These are phyloP conservation scores for Puccinia polysora DNA, from an alignment of 1,284 basidiomycete genomes.

Conservation along the genomic window DNA sequence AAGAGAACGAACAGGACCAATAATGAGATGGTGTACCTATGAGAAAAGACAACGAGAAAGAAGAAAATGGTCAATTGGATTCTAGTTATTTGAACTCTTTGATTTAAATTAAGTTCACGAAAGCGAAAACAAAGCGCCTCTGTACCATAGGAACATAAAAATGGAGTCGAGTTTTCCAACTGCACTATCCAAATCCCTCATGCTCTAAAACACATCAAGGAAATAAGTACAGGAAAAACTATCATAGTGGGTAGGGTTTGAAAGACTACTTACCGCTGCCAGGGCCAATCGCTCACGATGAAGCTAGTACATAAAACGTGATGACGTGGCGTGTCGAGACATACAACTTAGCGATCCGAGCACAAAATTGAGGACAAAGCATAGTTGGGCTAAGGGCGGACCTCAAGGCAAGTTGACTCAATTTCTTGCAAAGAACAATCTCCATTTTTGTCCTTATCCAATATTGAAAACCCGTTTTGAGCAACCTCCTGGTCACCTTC, in stretches of 20 bases:
- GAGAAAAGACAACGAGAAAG: neutral
- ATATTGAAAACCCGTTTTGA: constrained; percentile 63
- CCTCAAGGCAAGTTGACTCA: constrained; percentile 66
- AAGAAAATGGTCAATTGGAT: neutral
- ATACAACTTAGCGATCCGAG: too few relatives aligned
- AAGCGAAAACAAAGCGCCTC: neutral
- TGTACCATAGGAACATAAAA: constrained; percentile 50
- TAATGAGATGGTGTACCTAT: constrained; percentile 46
- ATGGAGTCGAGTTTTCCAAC: constrained; percentile 61
- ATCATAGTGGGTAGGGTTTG: neutral
- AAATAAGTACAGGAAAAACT: neutral
- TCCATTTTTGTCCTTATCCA: constrained; percentile 79
- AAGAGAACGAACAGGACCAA: constrained; percentile 47
- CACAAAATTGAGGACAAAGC: too few relatives aligned
- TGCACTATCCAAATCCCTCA: constrained; percentile 85
- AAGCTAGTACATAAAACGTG: constrained; percentile 57
- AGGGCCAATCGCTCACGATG: constrained; percentile 80
- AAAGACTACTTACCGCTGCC: constrained; percentile 57
- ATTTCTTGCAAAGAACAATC: constrained; percentile 70
- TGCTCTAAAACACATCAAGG: constrained; percentile 56
- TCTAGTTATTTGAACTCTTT: too few relatives aligned
- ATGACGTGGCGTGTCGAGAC: too few relatives aligned
- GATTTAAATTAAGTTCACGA: too few relatives aligned
- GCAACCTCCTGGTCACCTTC: constrained; percentile 62
- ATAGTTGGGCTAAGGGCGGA: too few relatives aligned